phyloP scores from a whole-genome alignment of 2,329 filamentous ascomycete species.

The Talaromyces sp. region DNA sequence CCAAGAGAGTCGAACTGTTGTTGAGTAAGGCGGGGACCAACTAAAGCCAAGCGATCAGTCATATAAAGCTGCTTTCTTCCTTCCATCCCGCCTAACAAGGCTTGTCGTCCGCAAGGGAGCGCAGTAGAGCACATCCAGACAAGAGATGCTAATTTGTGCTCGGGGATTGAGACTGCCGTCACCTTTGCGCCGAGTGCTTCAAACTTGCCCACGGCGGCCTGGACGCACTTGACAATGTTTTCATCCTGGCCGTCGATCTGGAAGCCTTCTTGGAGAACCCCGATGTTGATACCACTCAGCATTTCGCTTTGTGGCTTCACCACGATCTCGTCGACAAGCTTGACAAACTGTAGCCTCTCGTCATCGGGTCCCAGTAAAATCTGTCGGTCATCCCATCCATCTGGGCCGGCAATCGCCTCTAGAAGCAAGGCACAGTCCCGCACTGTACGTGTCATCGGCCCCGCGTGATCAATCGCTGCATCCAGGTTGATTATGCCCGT shows the following conservation, averaged over 20 bases:
- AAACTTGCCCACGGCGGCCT: not conserved
- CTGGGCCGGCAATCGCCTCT: constrained; percentile 41
- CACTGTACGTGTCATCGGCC: constrained; percentile 37
- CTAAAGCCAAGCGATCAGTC: constrained; percentile 1
- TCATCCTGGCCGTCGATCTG: constrained; percentile 3
- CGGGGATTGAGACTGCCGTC: constrained; percentile 1
- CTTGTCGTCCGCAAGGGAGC: constrained; percentile 3
- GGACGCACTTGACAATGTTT: constrained; percentile 3
- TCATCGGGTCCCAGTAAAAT: not conserved
- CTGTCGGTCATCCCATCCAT: constrained; percentile 36
- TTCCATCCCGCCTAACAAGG: constrained; percentile 4
- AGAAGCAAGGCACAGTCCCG: constrained; percentile 37
- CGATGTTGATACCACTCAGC: constrained; percentile 3
- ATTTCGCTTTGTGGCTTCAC: not conserved
- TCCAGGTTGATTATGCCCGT: constrained; percentile 44
- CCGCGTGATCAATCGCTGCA: constrained; percentile 46
- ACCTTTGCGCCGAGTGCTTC: constrained; percentile 3
- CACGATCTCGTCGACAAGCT: constrained; percentile 3
- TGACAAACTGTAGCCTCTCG: constrained; percentile 2
- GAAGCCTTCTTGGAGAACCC: constrained; percentile 4
- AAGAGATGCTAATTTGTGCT: constrained; percentile 3
- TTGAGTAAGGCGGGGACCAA: constrained; percentile 1
- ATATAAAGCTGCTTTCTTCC: constrained; percentile 6
- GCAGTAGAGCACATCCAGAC: constrained; percentile 3
- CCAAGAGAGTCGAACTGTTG: constrained; percentile 2